Conservation (phyloP, 495 filamentous ascomycete species). For the Extremus antarcticus region DNA sequence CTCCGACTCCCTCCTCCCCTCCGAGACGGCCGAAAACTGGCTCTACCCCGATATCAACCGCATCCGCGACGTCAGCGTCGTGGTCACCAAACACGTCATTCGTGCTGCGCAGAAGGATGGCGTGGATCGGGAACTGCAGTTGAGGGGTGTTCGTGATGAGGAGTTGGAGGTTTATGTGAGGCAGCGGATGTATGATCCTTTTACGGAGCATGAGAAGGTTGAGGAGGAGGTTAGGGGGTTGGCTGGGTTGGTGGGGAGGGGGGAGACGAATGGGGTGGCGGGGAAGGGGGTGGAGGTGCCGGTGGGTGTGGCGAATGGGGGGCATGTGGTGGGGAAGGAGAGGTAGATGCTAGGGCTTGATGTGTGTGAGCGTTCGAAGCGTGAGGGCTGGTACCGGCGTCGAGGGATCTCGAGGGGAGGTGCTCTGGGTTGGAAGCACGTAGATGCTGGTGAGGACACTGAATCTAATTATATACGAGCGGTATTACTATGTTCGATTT, state of each 20-base stretch:
- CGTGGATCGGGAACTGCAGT: conserved; percentile 65
- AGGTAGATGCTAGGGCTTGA: background rate
- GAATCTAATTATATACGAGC: too few relatives aligned
- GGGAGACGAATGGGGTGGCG: background rate
- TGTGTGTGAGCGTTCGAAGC: background rate
- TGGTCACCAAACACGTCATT: conserved; percentile 87
- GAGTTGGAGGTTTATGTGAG: conserved; percentile 72
- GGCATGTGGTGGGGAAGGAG: background rate
- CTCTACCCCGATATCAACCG: conserved; percentile 91
- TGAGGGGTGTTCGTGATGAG: conserved; percentile 62
- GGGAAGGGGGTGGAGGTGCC: background rate
- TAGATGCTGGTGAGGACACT: too few relatives aligned
- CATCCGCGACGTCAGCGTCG: conserved; percentile 78
- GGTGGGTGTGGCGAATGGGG: background rate
- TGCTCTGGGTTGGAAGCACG: too few relatives aligned
- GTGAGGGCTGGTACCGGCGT: too few relatives aligned
- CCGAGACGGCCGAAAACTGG: conserved; percentile 69
- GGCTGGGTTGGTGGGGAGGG: background rate
- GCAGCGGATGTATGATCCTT: conserved; percentile 69
- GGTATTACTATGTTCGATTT: too few relatives aligned
- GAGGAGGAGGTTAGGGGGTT: conserved; percentile 22
- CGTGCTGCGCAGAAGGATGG: conserved; percentile 72
- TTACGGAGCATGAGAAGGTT: conserved; percentile 28
- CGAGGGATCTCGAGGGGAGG: too few relatives aligned
- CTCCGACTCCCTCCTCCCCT: conserved; percentile 61